Evolutionary conservation across 768 basidiomycete species (phyloP).

Genomic region (Boletus sp.): DNA sequence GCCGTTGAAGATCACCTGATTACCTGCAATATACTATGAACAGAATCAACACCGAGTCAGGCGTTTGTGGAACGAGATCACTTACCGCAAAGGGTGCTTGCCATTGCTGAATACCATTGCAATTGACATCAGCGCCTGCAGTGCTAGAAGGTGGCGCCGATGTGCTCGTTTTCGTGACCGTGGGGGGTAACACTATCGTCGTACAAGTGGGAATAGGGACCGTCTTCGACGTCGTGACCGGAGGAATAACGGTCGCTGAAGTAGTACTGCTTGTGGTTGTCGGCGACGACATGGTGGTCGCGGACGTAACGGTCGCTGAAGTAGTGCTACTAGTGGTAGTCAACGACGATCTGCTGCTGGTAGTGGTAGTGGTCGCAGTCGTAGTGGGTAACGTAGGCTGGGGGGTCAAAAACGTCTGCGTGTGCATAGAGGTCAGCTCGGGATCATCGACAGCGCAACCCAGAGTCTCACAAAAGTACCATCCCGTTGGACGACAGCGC

Average conservation of each 20-base stretch:
- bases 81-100: slow-evolving; percentile 23
- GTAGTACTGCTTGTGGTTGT: background rate
- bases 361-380: background rate
- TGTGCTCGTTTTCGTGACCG: background rate
- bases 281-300: background rate
- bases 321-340: background rate
- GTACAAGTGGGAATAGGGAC: no score
- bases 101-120: slow-evolving; percentile 23
- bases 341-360: background rate
- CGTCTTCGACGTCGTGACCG: no score
- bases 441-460: accelerated
- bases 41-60: background rate
- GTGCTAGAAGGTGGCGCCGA: background rate
- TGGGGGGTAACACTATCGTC: background rate
- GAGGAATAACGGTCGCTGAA: no score
- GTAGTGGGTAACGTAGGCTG: slow-evolving; percentile 3
- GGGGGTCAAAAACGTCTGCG: slow-evolving; percentile 10
- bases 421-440: background rate
- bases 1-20: slow-evolving; percentile 19
- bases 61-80: accelerated
- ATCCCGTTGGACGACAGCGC: slow-evolving; percentile 18
- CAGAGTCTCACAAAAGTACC: slow-evolving; percentile 9
- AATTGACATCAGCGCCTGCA: background rate
- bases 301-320: background rate
- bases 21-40: slow-evolving; percentile 24